phyloP scores from a whole-genome alignment of 805 yeast species.

The Candida verbasci region DNA sequence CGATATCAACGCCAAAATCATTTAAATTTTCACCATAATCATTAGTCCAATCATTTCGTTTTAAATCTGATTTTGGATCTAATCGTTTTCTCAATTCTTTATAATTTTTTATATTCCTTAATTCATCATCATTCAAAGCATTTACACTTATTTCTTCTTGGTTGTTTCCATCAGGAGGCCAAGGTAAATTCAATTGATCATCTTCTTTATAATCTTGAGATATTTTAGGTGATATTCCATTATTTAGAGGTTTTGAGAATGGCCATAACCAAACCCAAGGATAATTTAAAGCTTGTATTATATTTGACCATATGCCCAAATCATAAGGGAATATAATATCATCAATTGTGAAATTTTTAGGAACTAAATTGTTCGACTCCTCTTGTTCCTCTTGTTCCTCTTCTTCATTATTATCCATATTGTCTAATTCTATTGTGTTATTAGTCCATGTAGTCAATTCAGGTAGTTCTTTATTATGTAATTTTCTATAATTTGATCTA shows the following conservation, averaged over 20 bases:
- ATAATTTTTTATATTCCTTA: slow-evolving; percentile 1
- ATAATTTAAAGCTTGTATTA: slow-evolving; percentile 55
- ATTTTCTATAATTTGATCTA: slow-evolving; percentile 36
- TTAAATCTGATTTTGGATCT: slow-evolving; percentile 34
- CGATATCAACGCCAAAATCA: slow-evolving; percentile 95
- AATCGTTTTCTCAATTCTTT: slow-evolving; percentile 25
- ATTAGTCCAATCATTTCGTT: slow-evolving; percentile 60
- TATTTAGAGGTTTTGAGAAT: slow-evolving; percentile 57
- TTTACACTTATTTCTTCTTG: slow-evolving; percentile 21
- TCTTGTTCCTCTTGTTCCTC: background rate
- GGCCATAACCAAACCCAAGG: slow-evolving; percentile 66
- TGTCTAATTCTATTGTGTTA: slow-evolving; percentile 3
- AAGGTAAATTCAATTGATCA: slow-evolving; percentile 66
- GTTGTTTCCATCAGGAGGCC: slow-evolving; percentile 89
- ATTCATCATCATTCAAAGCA: slow-evolving; percentile 11
- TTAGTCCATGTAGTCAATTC: slow-evolving; percentile 43
- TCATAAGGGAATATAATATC: slow-evolving; percentile 85
- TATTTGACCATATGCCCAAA: slow-evolving; percentile 54
- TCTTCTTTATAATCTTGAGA: slow-evolving; percentile 47
- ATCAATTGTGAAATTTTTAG: slow-evolving; percentile 46
- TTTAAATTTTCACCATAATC: slow-evolving; percentile 77
- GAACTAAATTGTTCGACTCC: slow-evolving; percentile 17
- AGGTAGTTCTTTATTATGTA: slow-evolving; percentile 42
- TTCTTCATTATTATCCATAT: background rate
- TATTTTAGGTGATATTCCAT: slow-evolving; percentile 56